phyloP scores from a whole-genome alignment of 352 stramenopile genomes.

The Phytopythium montanum region DNA sequence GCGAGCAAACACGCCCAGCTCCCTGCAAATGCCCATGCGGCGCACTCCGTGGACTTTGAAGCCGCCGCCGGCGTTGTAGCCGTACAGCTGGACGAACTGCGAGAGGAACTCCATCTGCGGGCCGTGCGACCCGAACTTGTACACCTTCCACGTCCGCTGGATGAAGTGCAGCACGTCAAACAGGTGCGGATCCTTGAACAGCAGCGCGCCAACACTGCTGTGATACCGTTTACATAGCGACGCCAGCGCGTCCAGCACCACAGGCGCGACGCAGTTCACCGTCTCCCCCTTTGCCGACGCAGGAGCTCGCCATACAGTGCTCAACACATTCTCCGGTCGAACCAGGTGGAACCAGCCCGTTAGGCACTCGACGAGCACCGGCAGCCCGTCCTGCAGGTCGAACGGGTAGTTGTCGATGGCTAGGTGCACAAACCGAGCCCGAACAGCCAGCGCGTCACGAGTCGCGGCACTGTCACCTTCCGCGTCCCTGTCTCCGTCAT shows the following conservation, averaged over 20 bases:
- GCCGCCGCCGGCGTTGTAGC: slow-evolving; percentile 34
- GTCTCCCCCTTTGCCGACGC: slow-evolving; percentile 3
- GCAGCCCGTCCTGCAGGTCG: slow-evolving; percentile 48
- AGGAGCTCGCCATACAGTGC: slow-evolving; percentile 1
- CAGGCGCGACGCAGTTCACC: slow-evolving; percentile 19
- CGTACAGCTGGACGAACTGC: slow-evolving; percentile 53
- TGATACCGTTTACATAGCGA: slow-evolving; percentile 42
- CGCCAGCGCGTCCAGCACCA: slow-evolving; percentile 51
- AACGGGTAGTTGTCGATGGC: slow-evolving; percentile 58
- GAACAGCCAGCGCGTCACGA: slow-evolving; percentile 18
- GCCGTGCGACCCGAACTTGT: slow-evolving; percentile 25
- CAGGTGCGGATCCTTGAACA: slow-evolving; percentile 29
- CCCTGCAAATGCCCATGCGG: slow-evolving; percentile 27
- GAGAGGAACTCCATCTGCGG: slow-evolving; percentile 54
- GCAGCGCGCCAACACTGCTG: slow-evolving; percentile 30
- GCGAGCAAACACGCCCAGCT: slow-evolving; percentile 35
- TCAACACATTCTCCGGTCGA: slow-evolving; percentile 18
- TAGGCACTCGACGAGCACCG: slow-evolving; percentile 39
- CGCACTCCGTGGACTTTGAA: slow-evolving; percentile 30
- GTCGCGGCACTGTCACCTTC: slow-evolving; percentile 16
- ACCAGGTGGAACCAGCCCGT: slow-evolving; percentile 43
- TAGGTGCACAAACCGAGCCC: slow-evolving; percentile 32
- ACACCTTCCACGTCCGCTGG: slow-evolving; percentile 49
- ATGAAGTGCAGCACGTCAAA: slow-evolving; percentile 58
- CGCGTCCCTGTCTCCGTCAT: slow-evolving; percentile 17